Evolutionary conservation across 1,139 yeast genomes (phyloP).

Genomic region (Sugiyamaella castrensis): DNA sequence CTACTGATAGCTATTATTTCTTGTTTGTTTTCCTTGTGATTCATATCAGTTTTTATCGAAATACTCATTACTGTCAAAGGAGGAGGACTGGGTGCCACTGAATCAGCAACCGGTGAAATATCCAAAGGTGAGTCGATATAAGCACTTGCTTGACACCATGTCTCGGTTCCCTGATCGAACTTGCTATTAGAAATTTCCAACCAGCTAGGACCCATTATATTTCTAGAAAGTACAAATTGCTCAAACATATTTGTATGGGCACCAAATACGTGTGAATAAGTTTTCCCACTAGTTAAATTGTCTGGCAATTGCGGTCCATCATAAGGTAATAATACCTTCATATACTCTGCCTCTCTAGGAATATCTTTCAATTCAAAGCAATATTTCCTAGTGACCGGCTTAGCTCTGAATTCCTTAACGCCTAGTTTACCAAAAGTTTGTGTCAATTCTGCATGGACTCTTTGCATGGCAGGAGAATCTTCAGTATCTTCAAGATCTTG

Average conservation of each 20-base stretch:
- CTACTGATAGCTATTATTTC: constrained; percentile 83
- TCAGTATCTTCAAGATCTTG: constrained; percentile 51
- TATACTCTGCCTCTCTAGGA: constrained; percentile 77
- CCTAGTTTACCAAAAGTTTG: constrained; percentile 64
- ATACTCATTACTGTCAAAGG: constrained; percentile 70
- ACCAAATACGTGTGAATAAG: constrained; percentile 81
- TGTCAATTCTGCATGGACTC: constrained; percentile 69
- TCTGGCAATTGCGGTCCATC: constrained; percentile 3
- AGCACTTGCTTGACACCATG: constrained; percentile 69
- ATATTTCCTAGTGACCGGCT: constrained; percentile 71
- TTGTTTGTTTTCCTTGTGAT: constrained; percentile 67
- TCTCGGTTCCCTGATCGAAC: constrained; percentile 46
- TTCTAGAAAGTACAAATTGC: constrained; percentile 75
- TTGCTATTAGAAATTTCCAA: constrained; percentile 64
- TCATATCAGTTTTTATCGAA: constrained; percentile 77
- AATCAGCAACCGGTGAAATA: constrained; percentile 51
- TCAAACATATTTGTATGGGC: constrained; percentile 73
- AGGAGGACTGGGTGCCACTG: constrained; percentile 46
- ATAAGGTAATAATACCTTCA: constrained; percentile 69
- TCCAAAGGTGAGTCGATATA: constrained; percentile 49
- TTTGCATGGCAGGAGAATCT: not conserved
- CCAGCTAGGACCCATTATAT: constrained; percentile 99
- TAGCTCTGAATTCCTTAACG: constrained; percentile 60
- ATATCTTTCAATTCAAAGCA: constrained; percentile 83
- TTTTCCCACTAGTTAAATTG: constrained; percentile 50